Percentiles rank a stretch among this genome's conserved stretches.
Evolutionary conservation across 495 filamentous ascomycete genomes (phyloP).

Genomic region (Barbatosphaeria neglecta): DNA sequence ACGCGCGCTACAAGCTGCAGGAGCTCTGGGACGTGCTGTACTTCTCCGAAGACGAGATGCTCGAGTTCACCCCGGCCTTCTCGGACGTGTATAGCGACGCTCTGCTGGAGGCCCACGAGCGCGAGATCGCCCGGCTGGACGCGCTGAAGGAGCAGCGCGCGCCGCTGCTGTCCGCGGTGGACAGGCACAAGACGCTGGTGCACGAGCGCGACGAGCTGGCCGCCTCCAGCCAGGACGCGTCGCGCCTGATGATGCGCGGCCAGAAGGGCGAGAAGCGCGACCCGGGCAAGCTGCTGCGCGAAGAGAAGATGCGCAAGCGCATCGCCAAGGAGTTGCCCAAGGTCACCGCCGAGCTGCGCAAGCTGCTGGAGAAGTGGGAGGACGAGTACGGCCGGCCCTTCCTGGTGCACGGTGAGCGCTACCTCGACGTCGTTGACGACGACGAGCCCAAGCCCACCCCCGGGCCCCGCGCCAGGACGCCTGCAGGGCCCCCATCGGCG

Average conservation of each 20-base stretch:
- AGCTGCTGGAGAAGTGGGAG: constrained; percentile 78
- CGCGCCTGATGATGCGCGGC: constrained; percentile 77
- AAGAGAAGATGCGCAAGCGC: constrained; percentile 97
- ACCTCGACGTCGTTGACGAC: constrained; percentile 64
- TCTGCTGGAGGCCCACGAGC: constrained; percentile 76
- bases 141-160: constrained; percentile 76
- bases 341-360: constrained; percentile 70
- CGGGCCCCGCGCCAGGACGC: constrained; percentile 68
- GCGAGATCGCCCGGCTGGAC: constrained; percentile 74
- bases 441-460: constrained; percentile 49
- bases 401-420: constrained; percentile 81
- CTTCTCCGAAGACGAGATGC: constrained; percentile 95
- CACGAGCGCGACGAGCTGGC: constrained; percentile 78
- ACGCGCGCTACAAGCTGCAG: constrained; percentile 77
- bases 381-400: constrained; percentile 90
- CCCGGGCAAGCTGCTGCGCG: constrained; percentile 83
- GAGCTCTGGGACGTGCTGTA: constrained; percentile 91
- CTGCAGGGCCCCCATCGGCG: constrained; percentile 46
- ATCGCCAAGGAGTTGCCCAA: constrained; percentile 94
- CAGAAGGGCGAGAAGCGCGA: constrained; percentile 85
- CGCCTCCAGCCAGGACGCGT: constrained; percentile 86
- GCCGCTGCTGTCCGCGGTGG: constrained; percentile 69
- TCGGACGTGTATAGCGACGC: constrained; percentile 85
- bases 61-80: constrained; percentile 91
- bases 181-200: constrained; percentile 72